Evolutionary conservation across 768 basidiomycete genomes (phyloP), one percentile per base, ranked within the genome.

Genomic region (Lactarius tabidus): DNA sequence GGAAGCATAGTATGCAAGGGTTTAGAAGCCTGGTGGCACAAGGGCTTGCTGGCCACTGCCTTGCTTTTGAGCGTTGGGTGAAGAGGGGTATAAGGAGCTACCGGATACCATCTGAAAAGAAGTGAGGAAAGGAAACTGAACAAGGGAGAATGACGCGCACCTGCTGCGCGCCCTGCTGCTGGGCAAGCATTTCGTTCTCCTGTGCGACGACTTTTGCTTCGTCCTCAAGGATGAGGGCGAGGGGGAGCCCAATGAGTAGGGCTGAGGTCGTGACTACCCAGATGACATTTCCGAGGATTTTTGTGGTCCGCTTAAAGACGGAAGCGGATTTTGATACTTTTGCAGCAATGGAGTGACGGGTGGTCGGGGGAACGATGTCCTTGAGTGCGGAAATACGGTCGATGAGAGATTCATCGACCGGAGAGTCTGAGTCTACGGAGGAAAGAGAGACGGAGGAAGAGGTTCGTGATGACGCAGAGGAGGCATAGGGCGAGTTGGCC

Each of bases 211-310:
- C 84, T 78, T 95, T 94, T 60, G 92, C 90, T 79, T 99, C 97
- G 77, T 97, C 96, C 78, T 99, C 97, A 71, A 98, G 81, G 66
- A 87, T 89, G 70, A 98, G 82, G 6, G 95, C 94, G 67, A 98
- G 82, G 38, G 97, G 97, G 43, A 99, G 81, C 17, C 93, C 97
- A 57, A 99, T 89, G 69, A 99, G 85, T 61, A 99, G 81, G 1
- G 95, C 95, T 52, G 90, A 92, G 10, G 96, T 98, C 61, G 93
- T 95, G 73, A 98, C 80, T 67, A 97, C 83, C 97, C 97, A 99
- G 63, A 95, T 91, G 70, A 94, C 77, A 75, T 90, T 95, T 17
- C 97, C 96, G 38, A 87, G 84, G 58, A 91, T 71, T 77, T 87
- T 91, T 56, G 86, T 81, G 8, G 85, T 80, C 64, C 83, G 84